Conservation (phyloP, 2,329 filamentous ascomycete genomes). For the Didymella pinodella region DNA sequence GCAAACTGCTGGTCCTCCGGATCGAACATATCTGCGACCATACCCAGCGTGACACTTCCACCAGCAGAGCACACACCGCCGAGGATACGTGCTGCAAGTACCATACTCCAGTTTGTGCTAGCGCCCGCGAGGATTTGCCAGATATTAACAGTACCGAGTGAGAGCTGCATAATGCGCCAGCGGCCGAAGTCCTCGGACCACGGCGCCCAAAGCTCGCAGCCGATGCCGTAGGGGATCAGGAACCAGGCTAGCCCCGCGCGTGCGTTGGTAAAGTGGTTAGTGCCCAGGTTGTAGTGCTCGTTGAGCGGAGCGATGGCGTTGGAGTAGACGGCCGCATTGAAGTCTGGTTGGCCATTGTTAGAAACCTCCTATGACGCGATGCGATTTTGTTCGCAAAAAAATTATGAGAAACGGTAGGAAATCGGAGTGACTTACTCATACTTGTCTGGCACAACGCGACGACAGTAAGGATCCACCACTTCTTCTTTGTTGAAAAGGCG, state of each 20-base stretch:
- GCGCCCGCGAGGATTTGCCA: constrained; percentile 68
- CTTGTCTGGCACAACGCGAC: constrained; percentile 63
- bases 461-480: constrained; percentile 62
- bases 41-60: constrained; percentile 69
- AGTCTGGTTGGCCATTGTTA: constrained; percentile 48
- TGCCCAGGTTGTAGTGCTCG: constrained; percentile 62
- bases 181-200: constrained; percentile 83
- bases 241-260: constrained; percentile 75
- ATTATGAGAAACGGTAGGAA: neutral
- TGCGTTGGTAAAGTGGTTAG: constrained; percentile 52
- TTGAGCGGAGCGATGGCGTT: constrained; percentile 61
- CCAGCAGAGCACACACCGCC: constrained; percentile 62
- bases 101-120: constrained; percentile 67
- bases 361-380: constrained; percentile 42
- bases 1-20: constrained; percentile 72
- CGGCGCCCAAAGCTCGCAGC: constrained; percentile 83
- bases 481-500: constrained; percentile 57
- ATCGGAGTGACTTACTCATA: constrained; percentile 54
- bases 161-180: constrained; percentile 75
- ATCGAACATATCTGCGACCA: constrained; percentile 69
- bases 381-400: constrained; percentile 41
- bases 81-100: constrained; percentile 65
- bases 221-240: constrained; percentile 80
- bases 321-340: constrained; percentile 64
- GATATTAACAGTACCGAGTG: constrained; percentile 76